Conservation (phyloP, 371 early-diverging fungal species). For the Rhizopus delemar region DNA sequence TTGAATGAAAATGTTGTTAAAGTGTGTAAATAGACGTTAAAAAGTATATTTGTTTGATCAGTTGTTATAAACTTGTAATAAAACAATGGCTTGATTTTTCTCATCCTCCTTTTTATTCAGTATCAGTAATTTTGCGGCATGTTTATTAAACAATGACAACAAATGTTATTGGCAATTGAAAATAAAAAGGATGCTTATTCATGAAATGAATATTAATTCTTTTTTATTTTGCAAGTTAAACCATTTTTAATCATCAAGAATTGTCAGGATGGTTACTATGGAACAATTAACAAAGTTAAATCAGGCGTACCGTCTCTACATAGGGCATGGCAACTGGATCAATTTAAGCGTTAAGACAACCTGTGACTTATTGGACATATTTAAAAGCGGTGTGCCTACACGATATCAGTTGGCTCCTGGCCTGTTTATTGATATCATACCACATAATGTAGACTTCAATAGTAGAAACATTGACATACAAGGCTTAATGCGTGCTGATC, state of each 20-base stretch:
- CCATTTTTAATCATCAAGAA: no score
- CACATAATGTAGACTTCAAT: constrained; percentile 49
- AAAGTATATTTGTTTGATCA: no score
- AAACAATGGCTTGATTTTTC: no score
- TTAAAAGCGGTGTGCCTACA: constrained; percentile 31
- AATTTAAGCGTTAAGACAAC: constrained; percentile 35
- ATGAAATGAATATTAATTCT: no score
- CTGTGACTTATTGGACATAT: constrained; percentile 36
- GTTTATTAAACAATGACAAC: no score
- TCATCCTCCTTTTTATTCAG: no score
- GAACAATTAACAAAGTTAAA: neutral
- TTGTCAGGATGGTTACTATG: neutral
- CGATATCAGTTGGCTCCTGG: constrained; percentile 39
- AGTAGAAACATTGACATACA: constrained; percentile 45
- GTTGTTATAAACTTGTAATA: no score
- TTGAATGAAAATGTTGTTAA: constrained; percentile 19
- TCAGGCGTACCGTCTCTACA: constrained; percentile 36
- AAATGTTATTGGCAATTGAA: neutral
- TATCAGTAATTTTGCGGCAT: no score
- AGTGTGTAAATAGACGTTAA: no score
- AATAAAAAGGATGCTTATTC: constrained; percentile 1
- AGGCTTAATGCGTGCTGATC: constrained; percentile 46
- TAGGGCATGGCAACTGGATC: constrained; percentile 52
- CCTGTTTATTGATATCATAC: constrained; percentile 42
- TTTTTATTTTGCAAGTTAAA: no score